Conservation (phyloP, 805 yeast species). For the Brettanomyces sp. region DNA sequence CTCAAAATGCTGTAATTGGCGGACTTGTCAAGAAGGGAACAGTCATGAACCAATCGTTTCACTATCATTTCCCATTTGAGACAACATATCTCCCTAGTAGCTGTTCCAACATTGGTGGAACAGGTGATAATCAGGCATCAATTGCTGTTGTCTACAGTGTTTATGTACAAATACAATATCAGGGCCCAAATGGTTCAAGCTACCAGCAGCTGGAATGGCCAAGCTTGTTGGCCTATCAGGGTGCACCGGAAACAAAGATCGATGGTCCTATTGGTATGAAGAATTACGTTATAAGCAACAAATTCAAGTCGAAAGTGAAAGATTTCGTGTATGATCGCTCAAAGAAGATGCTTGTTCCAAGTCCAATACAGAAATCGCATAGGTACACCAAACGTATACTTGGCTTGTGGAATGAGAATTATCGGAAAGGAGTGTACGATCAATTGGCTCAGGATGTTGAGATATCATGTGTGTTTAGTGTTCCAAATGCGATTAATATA, state of each 20-base stretch:
- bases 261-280: neutral
- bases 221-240: neutral
- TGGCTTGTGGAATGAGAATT: neutral
- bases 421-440: neutral
- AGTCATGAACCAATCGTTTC: constrained; percentile 3
- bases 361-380: neutral
- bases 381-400: neutral
- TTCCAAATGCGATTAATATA: neutral
- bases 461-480: neutral
- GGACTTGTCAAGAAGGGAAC: neutral
- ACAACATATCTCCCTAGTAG: constrained; percentile 11
- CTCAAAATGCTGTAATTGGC: neutral
- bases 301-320: constrained; percentile 1
- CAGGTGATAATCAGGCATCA: constrained; percentile 6
- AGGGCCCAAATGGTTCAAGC: neutral
- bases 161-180: constrained; percentile 7
- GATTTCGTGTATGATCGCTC: neutral
- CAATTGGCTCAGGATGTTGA: neutral
- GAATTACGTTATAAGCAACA: neutral
- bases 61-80: constrained; percentile 10
- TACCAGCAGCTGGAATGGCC: neutral
- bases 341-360: neutral
- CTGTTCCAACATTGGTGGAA: constrained; percentile 7
- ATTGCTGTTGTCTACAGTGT: constrained; percentile 8
- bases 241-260: neutral